Conservation (phyloP, 345 rosid species). For the Gossypium raimondii region DNA sequence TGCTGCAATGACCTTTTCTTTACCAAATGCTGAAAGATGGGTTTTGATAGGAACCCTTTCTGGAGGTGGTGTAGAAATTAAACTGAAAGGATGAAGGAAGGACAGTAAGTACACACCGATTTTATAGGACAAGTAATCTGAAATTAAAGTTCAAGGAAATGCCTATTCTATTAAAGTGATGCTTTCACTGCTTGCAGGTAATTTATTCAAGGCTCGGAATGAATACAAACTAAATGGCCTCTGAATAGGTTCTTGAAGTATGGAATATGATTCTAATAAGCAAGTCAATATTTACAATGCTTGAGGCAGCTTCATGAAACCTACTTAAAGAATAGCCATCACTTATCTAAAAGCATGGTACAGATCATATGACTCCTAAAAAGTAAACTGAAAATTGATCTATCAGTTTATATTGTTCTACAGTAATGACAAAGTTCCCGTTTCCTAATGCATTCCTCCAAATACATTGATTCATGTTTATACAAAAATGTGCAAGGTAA, state of each 20-base stretch:
- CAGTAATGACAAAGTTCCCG: background rate
- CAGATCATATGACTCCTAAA: too few relatives aligned
- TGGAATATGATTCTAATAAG: slow-evolving; percentile 8
- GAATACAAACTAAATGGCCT: background rate
- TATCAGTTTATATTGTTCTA: background rate
- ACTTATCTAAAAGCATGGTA: background rate
- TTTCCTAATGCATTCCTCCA: background rate
- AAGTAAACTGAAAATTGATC: background rate
- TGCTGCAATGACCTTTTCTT: slow-evolving; percentile 63
- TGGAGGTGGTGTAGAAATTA: slow-evolving; percentile 94
- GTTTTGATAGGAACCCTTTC: slow-evolving; percentile 97
- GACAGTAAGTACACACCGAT: slow-evolving; percentile 5
- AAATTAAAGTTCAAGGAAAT: background rate
- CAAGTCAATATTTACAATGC: background rate
- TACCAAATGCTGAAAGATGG: slow-evolving; percentile 60
- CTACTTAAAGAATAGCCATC: background rate
- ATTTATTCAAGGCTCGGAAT: slow-evolving; percentile 7
- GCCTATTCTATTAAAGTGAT: background rate
- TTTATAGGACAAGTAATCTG: background rate
- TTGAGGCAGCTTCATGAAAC: background rate
- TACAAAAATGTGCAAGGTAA: background rate
- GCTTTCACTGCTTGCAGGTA: background rate
- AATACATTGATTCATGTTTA: slow-evolving; percentile 1
- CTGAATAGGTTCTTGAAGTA: slow-evolving; percentile 4
- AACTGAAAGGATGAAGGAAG: slow-evolving; percentile 41